Evolutionary conservation across 345 rosid genomes (phyloP).

Genomic region (Luvunga scandens): DNA sequence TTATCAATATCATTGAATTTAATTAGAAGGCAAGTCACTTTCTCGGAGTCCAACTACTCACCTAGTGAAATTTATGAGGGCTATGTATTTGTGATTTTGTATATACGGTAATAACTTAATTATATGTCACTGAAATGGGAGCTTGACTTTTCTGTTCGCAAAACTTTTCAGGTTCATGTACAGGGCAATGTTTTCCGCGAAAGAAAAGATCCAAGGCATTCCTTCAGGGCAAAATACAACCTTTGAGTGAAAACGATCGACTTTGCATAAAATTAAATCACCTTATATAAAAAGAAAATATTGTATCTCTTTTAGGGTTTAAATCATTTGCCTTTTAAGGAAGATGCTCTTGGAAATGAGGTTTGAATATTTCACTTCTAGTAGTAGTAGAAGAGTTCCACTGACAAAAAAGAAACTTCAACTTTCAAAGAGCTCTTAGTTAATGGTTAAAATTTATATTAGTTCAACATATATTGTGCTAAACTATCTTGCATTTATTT

Average conservation of each 20-base stretch:
- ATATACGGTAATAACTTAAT: neutral
- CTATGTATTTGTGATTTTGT: neutral
- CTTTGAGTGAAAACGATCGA: conserved; percentile 34
- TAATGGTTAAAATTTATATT: neutral
- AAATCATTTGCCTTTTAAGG: conserved; percentile 19
- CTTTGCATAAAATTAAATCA: neutral
- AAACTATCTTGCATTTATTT: neutral
- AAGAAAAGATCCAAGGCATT: conserved; percentile 72
- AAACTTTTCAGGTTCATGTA: conserved; percentile 51
- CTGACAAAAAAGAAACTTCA: conserved; percentile 1
- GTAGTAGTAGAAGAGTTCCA: conserved; percentile 5
- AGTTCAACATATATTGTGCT: neutral
- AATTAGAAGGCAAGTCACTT: neutral
- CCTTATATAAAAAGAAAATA: neutral
- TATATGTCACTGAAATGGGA: conserved; percentile 28
- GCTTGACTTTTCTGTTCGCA: conserved; percentile 30
- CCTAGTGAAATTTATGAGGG: conserved; percentile 15
- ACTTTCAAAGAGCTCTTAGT: conserved; percentile 1
- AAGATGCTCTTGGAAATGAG: conserved; percentile 43
- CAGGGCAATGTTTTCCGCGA: conserved; percentile 64
- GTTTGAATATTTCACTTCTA: conserved; percentile 12
- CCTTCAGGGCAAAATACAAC: conserved; percentile 58
- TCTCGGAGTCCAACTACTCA: neutral
- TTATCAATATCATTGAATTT: neutral
- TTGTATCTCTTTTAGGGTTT: conserved; percentile 12